Conservation (phyloP, 345 rosid genomes). For the Acer campestre region DNA sequence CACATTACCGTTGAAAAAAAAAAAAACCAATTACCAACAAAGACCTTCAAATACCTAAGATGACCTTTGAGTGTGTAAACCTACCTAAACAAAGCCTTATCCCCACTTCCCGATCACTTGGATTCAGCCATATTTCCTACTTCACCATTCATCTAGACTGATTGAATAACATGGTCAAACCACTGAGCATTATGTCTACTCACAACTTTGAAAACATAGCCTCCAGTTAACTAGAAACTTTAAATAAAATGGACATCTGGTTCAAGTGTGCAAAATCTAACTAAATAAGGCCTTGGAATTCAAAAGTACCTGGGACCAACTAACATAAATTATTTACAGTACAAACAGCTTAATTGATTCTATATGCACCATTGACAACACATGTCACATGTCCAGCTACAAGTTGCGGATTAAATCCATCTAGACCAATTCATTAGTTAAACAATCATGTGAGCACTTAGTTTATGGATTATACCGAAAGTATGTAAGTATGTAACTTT, state of each 20-base stretch:
- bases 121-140: not conserved
- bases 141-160: constrained; percentile 1
- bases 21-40: too few species aligned
- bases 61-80: not conserved
- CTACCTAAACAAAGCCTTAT: not conserved
- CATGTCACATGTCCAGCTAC: not conserved
- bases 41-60: too few species aligned
- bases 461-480: not conserved
- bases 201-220: not conserved
- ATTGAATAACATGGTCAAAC: not conserved
- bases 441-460: not conserved
- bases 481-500: not conserved
- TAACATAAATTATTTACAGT: too few species aligned
- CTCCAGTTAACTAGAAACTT: not conserved
- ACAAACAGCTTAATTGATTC: not conserved
- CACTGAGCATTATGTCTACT: not conserved
- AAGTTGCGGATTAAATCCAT: not conserved
- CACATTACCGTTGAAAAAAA: not conserved
- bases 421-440: not conserved
- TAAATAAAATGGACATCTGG: not conserved
- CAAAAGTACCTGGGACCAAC: not conserved
- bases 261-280: not conserved
- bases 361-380: not conserved
- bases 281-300: not conserved
- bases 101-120: not conserved